Conservation (phyloP, 352 stramenopile genomes). For the Labyrinthula sp. region DNA sequence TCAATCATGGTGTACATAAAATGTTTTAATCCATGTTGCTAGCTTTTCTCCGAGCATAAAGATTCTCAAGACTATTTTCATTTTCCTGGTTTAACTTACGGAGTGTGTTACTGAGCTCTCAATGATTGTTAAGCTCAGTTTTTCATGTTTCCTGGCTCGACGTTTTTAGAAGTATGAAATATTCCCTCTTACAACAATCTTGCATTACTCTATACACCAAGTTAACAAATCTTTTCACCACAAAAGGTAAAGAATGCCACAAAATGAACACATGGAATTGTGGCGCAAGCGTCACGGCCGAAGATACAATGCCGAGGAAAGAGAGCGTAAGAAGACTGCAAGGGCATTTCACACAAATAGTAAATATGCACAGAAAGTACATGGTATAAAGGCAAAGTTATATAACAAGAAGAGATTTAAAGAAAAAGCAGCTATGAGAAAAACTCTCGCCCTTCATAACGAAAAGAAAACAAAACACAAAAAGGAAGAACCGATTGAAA, state of each 20-base stretch:
- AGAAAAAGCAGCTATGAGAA: constrained; percentile 99
- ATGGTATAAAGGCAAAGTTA: constrained; percentile 90
- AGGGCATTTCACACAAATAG: constrained; percentile 85
- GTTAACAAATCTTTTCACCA: constrained; percentile 4
- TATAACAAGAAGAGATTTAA: constrained; percentile 98
- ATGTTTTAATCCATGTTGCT: no score
- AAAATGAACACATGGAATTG: constrained; percentile 98
- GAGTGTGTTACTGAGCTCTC: no score
- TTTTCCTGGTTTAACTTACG: no score
- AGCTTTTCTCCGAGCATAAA: no score
- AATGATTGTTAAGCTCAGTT: no score
- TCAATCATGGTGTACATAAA: no score
- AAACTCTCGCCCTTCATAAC: constrained; percentile 96
- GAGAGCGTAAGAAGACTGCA: constrained; percentile 89
- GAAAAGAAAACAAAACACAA: constrained; percentile 93
- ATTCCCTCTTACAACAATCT: not conserved
- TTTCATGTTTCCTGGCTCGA: no score
- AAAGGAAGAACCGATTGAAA: constrained; percentile 83
- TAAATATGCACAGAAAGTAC: constrained; percentile 93
- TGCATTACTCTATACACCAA: constrained; percentile 7
- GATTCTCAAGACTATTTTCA: no score
- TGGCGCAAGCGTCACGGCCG: constrained; percentile 95
- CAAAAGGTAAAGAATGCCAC: constrained; percentile 29
- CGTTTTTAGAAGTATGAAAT: no score
- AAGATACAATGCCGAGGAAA: constrained; percentile 80